Evolutionary conservation across 2,329 filamentous ascomycete species (phyloP), one percentile per base, ranked within the genome.

Genomic region (Xylaria sp.): DNA sequence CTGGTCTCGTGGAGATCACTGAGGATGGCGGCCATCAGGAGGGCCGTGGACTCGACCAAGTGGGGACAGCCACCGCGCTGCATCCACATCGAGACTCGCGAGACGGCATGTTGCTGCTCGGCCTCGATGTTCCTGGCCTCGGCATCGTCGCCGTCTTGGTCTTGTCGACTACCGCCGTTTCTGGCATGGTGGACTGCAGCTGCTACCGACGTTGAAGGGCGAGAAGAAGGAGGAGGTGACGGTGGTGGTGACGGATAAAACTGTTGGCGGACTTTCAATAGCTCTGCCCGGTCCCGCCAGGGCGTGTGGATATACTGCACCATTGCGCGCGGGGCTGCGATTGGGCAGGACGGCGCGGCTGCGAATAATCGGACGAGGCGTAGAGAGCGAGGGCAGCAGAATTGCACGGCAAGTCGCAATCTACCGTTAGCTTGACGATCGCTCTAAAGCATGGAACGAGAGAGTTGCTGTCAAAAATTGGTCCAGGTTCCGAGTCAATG

Each of bases 41-140:
- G 80, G 2, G 87, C 88, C 39, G 90, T 92, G 34, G 87, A 89
- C 73, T 93, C 90, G 49, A 93, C 82, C 72, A 91, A 79, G 74
- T 93, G 88, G 50, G 90, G 90, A 57, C 91, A 88, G 64, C 84
- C 84, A 60, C 86, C 86, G 68, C 88, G 83, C 66, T 88, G 81
- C 79, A 88, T 85, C 88, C 87, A 89, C 72, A 87, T 80, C 39
- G 81, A 80, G 44, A 87, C 83, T 46, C 80, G 76, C 46, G 82
- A 80, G 44, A 87, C 82, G 53, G 83, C 79, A 56, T 77, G 72
- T 64, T 76, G 75, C 55, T 71, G 69, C 50, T 48, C 55, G 19
- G 59, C 48, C 50, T 57, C 49, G 34, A 41, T 42, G 13, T 43
- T 45, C 18, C 17, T 26, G 16, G 21, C 39, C 44, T 55, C 55